Evolutionary conservation across 1,284 basidiomycete species (phyloP), one percentile per base, ranked within the genome.

Genomic region (Ganoderma boninense): DNA sequence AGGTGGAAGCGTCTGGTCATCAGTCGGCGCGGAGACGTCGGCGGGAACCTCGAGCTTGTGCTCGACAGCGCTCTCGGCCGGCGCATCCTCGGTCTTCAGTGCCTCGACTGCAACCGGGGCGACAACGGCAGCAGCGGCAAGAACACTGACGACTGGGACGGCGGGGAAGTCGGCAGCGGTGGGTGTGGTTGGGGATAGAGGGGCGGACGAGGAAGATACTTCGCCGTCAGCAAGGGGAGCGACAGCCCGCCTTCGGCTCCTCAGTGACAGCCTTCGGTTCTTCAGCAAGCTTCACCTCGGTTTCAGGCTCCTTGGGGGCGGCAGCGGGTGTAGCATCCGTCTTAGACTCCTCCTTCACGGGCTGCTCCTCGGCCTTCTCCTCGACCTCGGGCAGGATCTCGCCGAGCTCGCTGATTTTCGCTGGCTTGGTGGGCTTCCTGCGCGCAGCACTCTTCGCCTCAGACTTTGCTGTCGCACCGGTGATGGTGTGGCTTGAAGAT

Each of bases 371-470:
- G 35, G 71, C 65, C 26, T 70, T 71, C 70, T 83, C 79, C 62
- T 83, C 85, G 74, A 88, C 90, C 73, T 91, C 89, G 32, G 79
- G 73, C 44, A 91, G 75, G 29, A 88, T 82, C 76, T 92, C 90
- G 62, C 91, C 92, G 85, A 91, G 83, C 81, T 93, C 91, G 23
- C 90, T 89, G 32, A 90, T 79, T 69, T 81, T 82, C 14, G 64
- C 56, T 52, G 49, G 74, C 76, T 79, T 83, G 78, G 64, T 62
- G 16, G 71, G 32, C 68, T 81, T 80, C 76, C 80, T 84, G 62
- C 79, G 75, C 71, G 78, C 78, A 43, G 75, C 69, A 0, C 65
- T 71, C 71, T 79, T 78, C 40, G 62, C 66, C 20, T 71, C 70
- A 14, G 72, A 57, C 65, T 71, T 71, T 23, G 65, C 59, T 13